Evolutionary conservation across 192 early-diverging fungal genomes (phyloP), one percentile per base, ranked within the genome.

Genomic region (Chytriomyces sp.): DNA sequence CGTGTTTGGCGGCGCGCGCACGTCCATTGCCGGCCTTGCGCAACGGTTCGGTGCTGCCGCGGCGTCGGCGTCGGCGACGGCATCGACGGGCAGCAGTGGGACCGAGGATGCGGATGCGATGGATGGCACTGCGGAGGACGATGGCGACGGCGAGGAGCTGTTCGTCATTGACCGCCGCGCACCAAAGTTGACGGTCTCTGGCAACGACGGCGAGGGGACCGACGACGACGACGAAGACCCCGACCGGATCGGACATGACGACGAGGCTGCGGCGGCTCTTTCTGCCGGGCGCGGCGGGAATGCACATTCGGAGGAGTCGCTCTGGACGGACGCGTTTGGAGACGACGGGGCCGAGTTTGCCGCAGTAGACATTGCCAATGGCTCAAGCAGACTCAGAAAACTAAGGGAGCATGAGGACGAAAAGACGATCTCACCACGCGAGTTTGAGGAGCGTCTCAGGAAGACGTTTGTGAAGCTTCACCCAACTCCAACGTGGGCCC

Each of bases 401-500:
- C 86, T 99, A 31, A 86, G 93, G 19, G 84, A 81, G 44, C 75
- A 77, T 5, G 91, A 92, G 69, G 81, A 84, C 22, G 96, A 99
- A 77, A 89, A 89, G 61, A 54, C 78, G 36, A 80, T 99, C 10
- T 82, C 82, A 17, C 91, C 93, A 22, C 74, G 81, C 28, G 94
- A 98, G 65, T 98, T 95, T 75, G 91, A 95, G 73, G 77, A 81
- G 59, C 81, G 95, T 58, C 81, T 99, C 60, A 82, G 95, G 26
- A 75, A 84, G 70, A 96, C 98, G 88, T 94, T 90, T 79, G 83
- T 90, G 59, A 91, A 91, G 71, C 87, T 97, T 25, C 82, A 97
- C 70, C 93, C 94, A 17, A 87, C 83, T 0, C 95, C 96, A 0
- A 83, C 84, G 55, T 98, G 96, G 96, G 94, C 95, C 12, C 39